Evolutionary conservation across 441 rosid species (phyloP), one percentile per base, ranked within the genome.

Genomic region (Cnidoscolus chayamansa): DNA sequence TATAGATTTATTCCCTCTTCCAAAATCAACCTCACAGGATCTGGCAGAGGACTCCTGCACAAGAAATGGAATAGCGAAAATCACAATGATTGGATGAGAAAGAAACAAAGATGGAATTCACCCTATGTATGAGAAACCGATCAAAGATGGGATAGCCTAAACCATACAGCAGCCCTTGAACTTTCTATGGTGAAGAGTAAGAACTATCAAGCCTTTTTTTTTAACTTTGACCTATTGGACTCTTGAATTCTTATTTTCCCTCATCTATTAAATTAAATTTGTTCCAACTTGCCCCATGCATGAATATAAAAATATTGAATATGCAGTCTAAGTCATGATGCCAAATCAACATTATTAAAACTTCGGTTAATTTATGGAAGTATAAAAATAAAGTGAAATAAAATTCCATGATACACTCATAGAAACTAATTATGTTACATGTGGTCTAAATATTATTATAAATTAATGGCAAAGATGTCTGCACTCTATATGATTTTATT

Each of bases 1-100:
- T 88, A 92, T 63, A 92, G 78, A 76, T 74, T 84, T 65, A 91
- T 83, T 67, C 99, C 99, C 86, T 95, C 96, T 77, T 91, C 96
- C 81, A 95, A 62, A 77, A 88, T 74, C 37, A 76, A 85, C 73
- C 79, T 84, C 71, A 92, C 88, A 69, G 87, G 68, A 82, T 81
- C 90, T 76, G 98, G 97, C 78, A 92, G 72, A 78, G 96, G 89
- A 68, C 74, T 81, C 92, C 98, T 92, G 86, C 73, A 83, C 45
- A 77, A 66, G 55, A 75, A 81, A 64, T 70, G 72, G 77, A 63
- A 53, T 30, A 19, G 58, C 13, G 37, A 61, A 70, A 62, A 62
- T 48, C 16, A 10, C 50, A 60, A 1, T 9, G 3, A 61, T 64
- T 60, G 15, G 68, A 47, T 68, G 56, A 8, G 17, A 72, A 67